Base-by-base conservation (phyloP, 148 eudicot genomes). In the Chenopodium suecicum region DNA sequence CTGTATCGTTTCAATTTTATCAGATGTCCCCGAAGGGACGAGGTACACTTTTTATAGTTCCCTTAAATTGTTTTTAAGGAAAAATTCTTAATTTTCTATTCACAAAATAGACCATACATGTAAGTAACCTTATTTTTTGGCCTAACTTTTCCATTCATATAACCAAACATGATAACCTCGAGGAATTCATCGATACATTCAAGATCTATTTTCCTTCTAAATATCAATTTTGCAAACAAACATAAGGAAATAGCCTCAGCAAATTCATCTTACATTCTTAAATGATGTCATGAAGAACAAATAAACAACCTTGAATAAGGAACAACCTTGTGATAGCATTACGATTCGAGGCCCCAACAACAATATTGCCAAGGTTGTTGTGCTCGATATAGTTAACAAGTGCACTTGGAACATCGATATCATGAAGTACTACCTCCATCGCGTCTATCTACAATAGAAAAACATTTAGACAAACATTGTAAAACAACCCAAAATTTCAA, bases 351-450 rank as follows among this genome's bases (percentile, higher is more conserved):
- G 90, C 88, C 32, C 98, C 98, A 41, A 90, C 82, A 44, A 92
- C 89, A 27, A 92, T 80, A 32, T 82, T 84, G 81, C 82, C 85
- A 68, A 94, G 81, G 70, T 75, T 66, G 70, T 84, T 79, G 65
- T 27, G 60, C 56, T 32, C 71, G 63, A 92, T 86, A 80, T 85
- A 92, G 78, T 80, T 90, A 32, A 87, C 50, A 20, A 94, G 82
- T 32, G 92, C 93, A 76, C 25, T 78, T 56, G 89, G 60, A 64
- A 91, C 84, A 82, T 91, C 97, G 23, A 70, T 70, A 63, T 90
- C 94, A 56, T 87, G 89, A 16, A 94, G 91, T 76, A 93, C 85
- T 76, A 93, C 84, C 81, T 94, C 98, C 63, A 73, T 75, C 31
- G 90, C 90, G 44, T 82, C 89, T 72, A 92, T 64, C 97, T 94